Percentiles rank a stretch among this genome's conserved stretches.
Evolutionary conservation across 1,284 basidiomycete species (phyloP).

Genomic region (Tranzscheliella williamsii): DNA sequence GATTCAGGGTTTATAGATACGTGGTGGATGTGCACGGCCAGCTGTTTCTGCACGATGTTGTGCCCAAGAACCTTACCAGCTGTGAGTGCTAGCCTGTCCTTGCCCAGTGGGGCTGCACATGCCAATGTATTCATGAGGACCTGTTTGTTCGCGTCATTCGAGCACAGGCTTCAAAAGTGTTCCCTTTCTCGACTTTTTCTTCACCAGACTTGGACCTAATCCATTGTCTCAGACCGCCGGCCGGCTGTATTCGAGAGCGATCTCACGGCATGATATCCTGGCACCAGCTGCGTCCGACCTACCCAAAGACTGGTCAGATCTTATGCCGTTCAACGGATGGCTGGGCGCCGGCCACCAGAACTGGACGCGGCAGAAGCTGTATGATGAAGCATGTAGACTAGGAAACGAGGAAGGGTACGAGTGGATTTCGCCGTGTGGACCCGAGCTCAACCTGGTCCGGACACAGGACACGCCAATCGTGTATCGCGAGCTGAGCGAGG

Average conservation of each 20-base stretch:
- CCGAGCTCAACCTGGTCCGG: constrained; percentile 55
- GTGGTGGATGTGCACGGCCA: constrained; percentile 59
- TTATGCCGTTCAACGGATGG: constrained; percentile 15
- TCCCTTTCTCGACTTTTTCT: constrained; percentile 51
- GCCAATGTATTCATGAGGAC: not conserved
- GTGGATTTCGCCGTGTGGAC: constrained; percentile 56
- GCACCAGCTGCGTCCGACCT: constrained; percentile 1
- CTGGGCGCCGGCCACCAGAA: no score
- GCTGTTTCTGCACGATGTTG: constrained; percentile 57
- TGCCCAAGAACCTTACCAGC: constrained; percentile 59
- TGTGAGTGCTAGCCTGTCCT: constrained; percentile 17
- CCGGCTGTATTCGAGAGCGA: not conserved
- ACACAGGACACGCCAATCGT: constrained; percentile 59
- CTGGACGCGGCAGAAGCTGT: no score
- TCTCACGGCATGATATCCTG: constrained; percentile 23
- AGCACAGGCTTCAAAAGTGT: constrained; percentile 17
- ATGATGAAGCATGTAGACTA: constrained; percentile 5
- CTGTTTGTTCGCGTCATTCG: not conserved
- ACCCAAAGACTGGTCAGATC: constrained; percentile 9
- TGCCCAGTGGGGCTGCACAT: constrained; percentile 4
- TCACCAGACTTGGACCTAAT: constrained; percentile 28
- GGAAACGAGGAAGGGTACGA: constrained; percentile 44
- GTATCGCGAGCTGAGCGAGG: constrained; percentile 44
- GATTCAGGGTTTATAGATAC: constrained; percentile 53
- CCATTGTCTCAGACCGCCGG: constrained; percentile 4